Percentiles rank a stretch among this genome's conserved stretches.
These are phyloP conservation scores for Solanum megistacrolobum DNA, from an alignment of 257 asterid genomes.

Conservation along the genomic window DNA sequence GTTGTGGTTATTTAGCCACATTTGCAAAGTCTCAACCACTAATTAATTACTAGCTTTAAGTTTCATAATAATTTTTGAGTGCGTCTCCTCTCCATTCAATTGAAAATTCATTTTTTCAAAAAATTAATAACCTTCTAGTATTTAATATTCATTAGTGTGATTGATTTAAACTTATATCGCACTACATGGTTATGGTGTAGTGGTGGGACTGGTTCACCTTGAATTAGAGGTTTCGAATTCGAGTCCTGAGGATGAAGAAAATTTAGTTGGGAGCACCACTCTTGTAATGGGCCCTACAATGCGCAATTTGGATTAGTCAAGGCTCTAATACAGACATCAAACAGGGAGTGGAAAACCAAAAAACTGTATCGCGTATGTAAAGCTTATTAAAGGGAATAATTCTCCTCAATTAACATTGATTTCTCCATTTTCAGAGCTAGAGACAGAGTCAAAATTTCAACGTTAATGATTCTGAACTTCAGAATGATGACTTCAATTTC, in stretches of 20 bases:
- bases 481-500: neutral
- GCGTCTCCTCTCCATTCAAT: neutral
- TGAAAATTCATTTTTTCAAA: neutral
- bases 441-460: neutral
- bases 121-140: neutral
- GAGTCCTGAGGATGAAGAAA: too few relatives aligned
- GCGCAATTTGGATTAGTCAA: neutral
- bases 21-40: neutral
- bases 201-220: neutral
- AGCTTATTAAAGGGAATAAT: neutral
- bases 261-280: neutral
- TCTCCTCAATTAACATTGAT: neutral
- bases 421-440: neutral
- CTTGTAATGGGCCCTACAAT: too few relatives aligned
- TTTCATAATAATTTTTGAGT: neutral
- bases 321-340: neutral
- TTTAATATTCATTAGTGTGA: neutral
- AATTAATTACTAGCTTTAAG: neutral
- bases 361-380: neutral
- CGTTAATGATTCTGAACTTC: neutral
- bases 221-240: neutral
- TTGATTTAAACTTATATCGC: neutral
- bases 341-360: too few relatives aligned
- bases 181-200: too few relatives aligned
- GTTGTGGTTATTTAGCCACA: neutral